Base-by-base conservation (phyloP, 2,329 filamentous ascomycete species). In the Periconia digitata region DNA sequence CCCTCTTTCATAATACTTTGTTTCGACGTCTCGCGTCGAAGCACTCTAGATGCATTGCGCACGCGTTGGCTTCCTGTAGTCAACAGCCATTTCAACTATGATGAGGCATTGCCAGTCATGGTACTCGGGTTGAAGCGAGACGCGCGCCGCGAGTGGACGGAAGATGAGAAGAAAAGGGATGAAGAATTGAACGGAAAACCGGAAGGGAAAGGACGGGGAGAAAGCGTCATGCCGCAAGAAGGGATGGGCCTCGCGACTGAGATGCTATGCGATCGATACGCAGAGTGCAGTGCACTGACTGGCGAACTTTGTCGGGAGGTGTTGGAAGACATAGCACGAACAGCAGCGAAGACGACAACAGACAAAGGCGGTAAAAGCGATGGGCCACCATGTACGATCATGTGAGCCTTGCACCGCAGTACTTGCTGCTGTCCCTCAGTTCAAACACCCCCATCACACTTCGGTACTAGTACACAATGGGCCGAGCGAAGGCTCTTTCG, bases 261-360 rank as follows among this genome's bases (percentile, higher is more conserved):
- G 56, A 78, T 85, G 69, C 72, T 81, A 20, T 82, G 79, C 63
- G 83, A 85, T 71, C 72, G 76, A 29, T 85, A 85, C 66, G 83
- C 81, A 3, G 83, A 85, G 60, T 85, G 83, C 55, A 84, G 80
- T 51, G 82, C 83, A 35, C 32, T 80, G 34, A 85, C 82, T 6
- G 82, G 83, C 3, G 79, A 85, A 67, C 67, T 85, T 34, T 79
- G 83, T 54, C 71, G 72, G 24, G 78, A 85, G 64, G 80, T 82
- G 0, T 75, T 85, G 49, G 82, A 85, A 59, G 83, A 85, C 63
- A 73, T 85, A 17, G 80, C 81, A 8, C 76, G 70, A 60, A 78
- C 80, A 23, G 79, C 80, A 3, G 82, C 77, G n/a, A 79, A 75
- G 72, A 83, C 80, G 2, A 83, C 78, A 6, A 83, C 80, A 1